Evolutionary conservation across 306 rosid species (phyloP).

Genomic region (Lathyrus aphaca): DNA sequence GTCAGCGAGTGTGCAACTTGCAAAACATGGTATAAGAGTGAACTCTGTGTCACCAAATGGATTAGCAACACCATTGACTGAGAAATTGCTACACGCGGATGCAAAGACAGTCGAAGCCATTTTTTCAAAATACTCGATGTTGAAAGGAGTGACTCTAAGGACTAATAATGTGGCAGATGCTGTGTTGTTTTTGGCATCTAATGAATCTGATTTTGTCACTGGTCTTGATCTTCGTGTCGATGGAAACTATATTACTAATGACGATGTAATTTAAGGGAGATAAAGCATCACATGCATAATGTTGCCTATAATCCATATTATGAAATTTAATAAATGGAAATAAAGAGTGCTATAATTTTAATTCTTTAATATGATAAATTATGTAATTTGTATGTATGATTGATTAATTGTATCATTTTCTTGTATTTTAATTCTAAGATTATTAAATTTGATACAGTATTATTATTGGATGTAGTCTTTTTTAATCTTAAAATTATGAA

Average conservation of each 20-base stretch:
- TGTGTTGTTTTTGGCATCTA: slow-evolving; percentile 46
- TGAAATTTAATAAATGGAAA: too few species aligned
- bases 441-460: too few species aligned
- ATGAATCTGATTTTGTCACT: slow-evolving; percentile 45
- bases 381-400: too few species aligned
- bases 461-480: too few species aligned
- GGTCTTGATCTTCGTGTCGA: slow-evolving; percentile 49
- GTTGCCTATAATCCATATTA: too few species aligned
- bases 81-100: neutral
- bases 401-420: too few species aligned
- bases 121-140: slow-evolving; percentile 7
- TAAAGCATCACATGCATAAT: neutral
- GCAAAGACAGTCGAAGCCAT: slow-evolving; percentile 5
- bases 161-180: slow-evolving; percentile 49
- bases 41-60: slow-evolving; percentile 58
- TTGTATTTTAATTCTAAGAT: too few species aligned
- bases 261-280: too few species aligned
- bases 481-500: too few species aligned
- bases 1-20: slow-evolving; percentile 53
- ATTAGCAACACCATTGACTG: slow-evolving; percentile 46
- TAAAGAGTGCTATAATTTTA: too few species aligned
- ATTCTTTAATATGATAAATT: too few species aligned
- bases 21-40: slow-evolving; percentile 53
- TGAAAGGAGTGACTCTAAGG: slow-evolving; percentile 45
- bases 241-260: slow-evolving; percentile 13